phyloP scores from a whole-genome alignment of 1,284 basidiomycete species.

The Schizophyllum commune region DNA sequence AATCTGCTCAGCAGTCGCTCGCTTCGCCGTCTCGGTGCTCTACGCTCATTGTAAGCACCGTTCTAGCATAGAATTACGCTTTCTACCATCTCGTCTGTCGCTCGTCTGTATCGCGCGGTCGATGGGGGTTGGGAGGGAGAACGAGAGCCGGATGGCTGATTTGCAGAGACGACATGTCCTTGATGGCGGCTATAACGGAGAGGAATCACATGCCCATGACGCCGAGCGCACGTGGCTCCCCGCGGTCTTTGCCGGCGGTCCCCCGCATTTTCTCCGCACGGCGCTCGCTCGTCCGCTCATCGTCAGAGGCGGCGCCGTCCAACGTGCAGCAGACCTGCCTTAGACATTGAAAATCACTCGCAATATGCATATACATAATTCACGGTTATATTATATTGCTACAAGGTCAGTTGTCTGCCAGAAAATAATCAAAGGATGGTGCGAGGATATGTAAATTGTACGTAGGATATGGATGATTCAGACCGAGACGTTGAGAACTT shows the following conservation, averaged over 20 bases:
- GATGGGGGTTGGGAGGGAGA: neutral
- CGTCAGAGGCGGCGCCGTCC: no score
- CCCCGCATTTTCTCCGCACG: neutral
- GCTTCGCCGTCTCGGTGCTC: neutral
- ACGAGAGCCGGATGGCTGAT: neutral
- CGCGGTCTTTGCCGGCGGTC: neutral
- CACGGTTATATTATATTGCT: neutral
- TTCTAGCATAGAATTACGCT: neutral
- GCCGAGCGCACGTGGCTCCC: neutral
- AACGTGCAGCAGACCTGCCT: no score
- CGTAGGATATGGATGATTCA: neutral
- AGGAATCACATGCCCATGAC: neutral
- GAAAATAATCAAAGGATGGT: neutral
- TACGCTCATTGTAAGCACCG: neutral
- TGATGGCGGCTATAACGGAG: neutral
- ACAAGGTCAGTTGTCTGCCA: neutral
- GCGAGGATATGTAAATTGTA: neutral
- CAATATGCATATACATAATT: no score
- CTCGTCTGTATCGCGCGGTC: neutral
- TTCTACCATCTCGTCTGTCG: neutral
- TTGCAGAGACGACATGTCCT: neutral
- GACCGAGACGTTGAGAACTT: neutral
- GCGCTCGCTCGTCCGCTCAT: neutral
- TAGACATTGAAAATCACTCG: no score
- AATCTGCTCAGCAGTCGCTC: slow-evolving; percentile 21